Conservation (phyloP, 352 stramenopile species). For the Phytophthora pinifolia region DNA sequence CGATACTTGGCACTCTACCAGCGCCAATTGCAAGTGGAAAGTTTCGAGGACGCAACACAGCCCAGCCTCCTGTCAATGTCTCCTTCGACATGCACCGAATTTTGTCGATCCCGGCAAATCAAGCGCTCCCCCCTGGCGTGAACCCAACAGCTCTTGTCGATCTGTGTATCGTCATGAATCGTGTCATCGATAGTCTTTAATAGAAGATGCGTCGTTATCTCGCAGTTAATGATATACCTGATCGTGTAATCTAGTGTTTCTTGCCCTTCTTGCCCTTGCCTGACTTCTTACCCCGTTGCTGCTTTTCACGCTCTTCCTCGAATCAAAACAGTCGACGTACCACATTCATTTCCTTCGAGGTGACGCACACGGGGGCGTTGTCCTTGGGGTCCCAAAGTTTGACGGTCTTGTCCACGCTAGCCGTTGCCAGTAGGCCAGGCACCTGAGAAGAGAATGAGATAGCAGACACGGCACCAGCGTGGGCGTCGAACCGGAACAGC, state of each 20-base stretch:
- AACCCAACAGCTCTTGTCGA: no score
- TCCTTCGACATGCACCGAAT: no score
- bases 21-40: no score
- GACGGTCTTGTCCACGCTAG: constrained; percentile 97
- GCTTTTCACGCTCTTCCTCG: constrained; percentile 68
- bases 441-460: constrained; percentile 87
- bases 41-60: no score
- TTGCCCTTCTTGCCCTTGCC: constrained; percentile 40
- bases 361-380: constrained; percentile 75
- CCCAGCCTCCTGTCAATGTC: no score
- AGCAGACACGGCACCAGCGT: constrained; percentile 84
- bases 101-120: no score
- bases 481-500: constrained; percentile 93
- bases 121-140: no score
- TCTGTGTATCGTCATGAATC: no score
- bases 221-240: no score
- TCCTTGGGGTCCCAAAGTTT: constrained; percentile 96
- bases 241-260: constrained; percentile 41
- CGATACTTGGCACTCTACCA: no score
- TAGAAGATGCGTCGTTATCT: no score
- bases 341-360: constrained; percentile 92
- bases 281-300: constrained; percentile 45
- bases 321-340: constrained; percentile 44
- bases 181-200: no score
- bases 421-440: constrained; percentile 95